Evolutionary conservation across 1,284 basidiomycete genomes (phyloP), one percentile per base, ranked within the genome.

Genomic region (Puccinia polysora): DNA sequence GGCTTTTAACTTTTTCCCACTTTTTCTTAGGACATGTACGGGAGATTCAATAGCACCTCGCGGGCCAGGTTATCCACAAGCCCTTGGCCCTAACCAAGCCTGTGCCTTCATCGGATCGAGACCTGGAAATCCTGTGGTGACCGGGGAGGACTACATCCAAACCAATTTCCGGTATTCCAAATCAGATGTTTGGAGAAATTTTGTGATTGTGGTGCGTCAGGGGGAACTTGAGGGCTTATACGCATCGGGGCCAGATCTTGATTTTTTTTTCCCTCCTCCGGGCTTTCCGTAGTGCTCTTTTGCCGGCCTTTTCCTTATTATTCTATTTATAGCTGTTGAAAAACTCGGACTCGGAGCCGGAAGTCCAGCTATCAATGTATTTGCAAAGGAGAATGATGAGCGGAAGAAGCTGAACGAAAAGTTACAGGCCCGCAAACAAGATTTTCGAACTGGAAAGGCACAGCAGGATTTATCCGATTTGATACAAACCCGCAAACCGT

Each of bases 311-410:
- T 69, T 69, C 38, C 25, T 45, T 14, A 18, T 47, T 20, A 40
- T 69, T 47, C 45, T 69, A 6, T 69, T 59, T 30, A 23, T 69
- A n/a, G 52, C 65, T 5, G 65, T 69, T 43, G 65, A 69, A 49
- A 59, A 2, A 18, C 43, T 69, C 12, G 43, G 55, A 12, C 49
- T 28, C n/a, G 55, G 65, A 25, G 23, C 50, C 28, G 53, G 65
- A 30, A 55, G 32, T 14, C 65, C 65, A n/a, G 36, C 65, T 30
- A 47, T 58, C 25, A 47, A 43, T 50, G 65, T 69, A 14, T 90
- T 85, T 77, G 85, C 86, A n/a, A 87, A 86, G 76, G 89, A 90
- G 77, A 83, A 84, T 76, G 81, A 82, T 2, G 88, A 90, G 73
- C 83, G 84, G 56, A 88, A 87, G 80, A 82, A 82, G 73, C 83